Evolutionary conservation across 768 basidiomycete species (phyloP), one percentile per base, ranked within the genome.

Genomic region (Agaricus subrufescens): DNA sequence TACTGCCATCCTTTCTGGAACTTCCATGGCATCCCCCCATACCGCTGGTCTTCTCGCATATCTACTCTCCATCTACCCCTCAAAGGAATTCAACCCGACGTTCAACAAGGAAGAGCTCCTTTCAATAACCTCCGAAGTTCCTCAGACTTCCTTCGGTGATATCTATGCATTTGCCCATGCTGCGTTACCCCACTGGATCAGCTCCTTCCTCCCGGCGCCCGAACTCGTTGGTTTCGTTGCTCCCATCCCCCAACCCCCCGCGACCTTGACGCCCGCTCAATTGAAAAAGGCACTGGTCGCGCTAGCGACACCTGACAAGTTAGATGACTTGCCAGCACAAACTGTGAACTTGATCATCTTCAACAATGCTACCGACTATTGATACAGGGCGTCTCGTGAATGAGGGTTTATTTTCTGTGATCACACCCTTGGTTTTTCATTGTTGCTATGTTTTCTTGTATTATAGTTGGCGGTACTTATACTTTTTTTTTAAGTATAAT

Each of bases 1-100:
- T n/a, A 77, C 76, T 48, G 83, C 85, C 63, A 90, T 86, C 8
- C 82, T 97, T 62, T 93, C 91, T 0, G 93, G 93, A 43, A 94
- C 93, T 7, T 93, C 90, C 14, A 97, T 97, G 94, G 94, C 95
- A 12, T 91, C 91, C 6, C 96, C 96, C 46, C 94, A 96, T 74
- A 85, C 83, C 43, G 90, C 91, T 56, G 96, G 96, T 62, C 73
- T 97, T 52, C 74, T 92, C 50, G 95, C 95, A 11, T 98, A 98
- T 80, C 80, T 94, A 60, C 82, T 98, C 57, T 94, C 92, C 26
- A 80, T 96, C 65, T 89, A 94, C 73, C 89, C 89, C 3, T 84
- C 84, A 0, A 61, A 70, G 48, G 69, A 75, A 1, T 91, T 91
- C 69, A 66, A 84, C 68, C 86, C 87, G 15, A 52, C 61, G 4